Evolutionary conservation across 352 stramenopile species (phyloP).

Genomic region (Phytophthora hybrid): DNA sequence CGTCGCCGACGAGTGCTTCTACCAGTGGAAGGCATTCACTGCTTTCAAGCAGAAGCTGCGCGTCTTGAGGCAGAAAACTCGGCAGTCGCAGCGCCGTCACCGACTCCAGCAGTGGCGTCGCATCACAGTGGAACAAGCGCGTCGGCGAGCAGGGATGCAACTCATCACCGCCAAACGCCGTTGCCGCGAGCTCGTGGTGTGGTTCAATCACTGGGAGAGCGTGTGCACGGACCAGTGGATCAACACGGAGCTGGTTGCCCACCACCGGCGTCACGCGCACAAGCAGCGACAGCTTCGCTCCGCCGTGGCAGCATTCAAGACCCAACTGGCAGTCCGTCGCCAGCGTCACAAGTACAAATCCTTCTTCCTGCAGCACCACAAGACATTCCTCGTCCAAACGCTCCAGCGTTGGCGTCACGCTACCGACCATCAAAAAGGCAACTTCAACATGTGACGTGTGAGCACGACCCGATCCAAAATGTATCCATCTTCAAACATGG

Average conservation of each 20-base stretch:
- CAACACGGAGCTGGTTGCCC: constrained; percentile 34
- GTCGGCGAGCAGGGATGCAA: constrained; percentile 14
- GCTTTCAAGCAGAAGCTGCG: constrained; percentile 36
- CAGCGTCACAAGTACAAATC: constrained; percentile 22
- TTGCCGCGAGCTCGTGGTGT: constrained; percentile 12
- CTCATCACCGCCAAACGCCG: constrained; percentile 18
- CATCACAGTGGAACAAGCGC: constrained; percentile 5
- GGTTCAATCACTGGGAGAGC: constrained; percentile 60
- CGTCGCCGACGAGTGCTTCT: constrained; percentile 34
- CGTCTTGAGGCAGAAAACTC: constrained; percentile 10
- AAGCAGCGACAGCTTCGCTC: constrained; percentile 5
- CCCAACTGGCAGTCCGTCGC: constrained; percentile 23
- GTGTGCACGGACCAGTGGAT: constrained; percentile 60
- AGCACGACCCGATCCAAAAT: constrained; percentile 3
- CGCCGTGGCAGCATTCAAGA: constrained; percentile 27
- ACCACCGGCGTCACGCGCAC: constrained; percentile 38
- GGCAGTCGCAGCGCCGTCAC: constrained; percentile 16
- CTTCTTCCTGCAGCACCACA: constrained; percentile 29
- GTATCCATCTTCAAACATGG: constrained; percentile 13
- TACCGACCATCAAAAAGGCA: not conserved
- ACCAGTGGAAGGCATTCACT: constrained; percentile 35
- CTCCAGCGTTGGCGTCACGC: constrained; percentile 21
- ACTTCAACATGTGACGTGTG: constrained; percentile 44
- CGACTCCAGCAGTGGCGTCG: constrained; percentile 34
- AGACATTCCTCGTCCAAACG: constrained; percentile 15